Evolutionary conservation across 1,139 yeast genomes (phyloP), one percentile per base, ranked within the genome.

Genomic region (Nadsonia starkeyi-henricii): DNA sequence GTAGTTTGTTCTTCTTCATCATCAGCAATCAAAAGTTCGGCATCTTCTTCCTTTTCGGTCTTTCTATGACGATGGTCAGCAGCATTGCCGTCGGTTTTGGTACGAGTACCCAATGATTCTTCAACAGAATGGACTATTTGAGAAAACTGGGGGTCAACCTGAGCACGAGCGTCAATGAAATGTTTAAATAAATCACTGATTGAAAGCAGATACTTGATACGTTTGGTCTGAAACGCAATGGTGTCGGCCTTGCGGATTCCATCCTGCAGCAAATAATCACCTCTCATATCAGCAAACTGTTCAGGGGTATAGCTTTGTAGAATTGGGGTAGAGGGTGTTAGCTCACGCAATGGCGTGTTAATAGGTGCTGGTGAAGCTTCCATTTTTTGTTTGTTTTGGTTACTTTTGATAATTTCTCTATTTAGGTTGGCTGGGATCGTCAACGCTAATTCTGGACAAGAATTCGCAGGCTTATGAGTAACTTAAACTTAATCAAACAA

Each of bases 171-270:
- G 60, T 88, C 93, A 54, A 91, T 86, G 63, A 91, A 91, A 61
- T 89, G 93, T 47, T 95, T 78, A 62, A 91, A 91, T 49, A 89
- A 71, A 48, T 86, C 94, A 2, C 96, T 85, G 47, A 91, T 70
- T 0, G 93, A 89, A 46, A 91, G 67, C 45, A 91, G 71, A 63
- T 89, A 86, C 59, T 79, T 79, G 69, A 86, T 86, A 52, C 98
- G 70, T 57, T 75, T 80, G 28, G 86, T 41, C 12, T 43, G 43
- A n/a, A 41, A 33, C 4, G 39, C 39, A 33, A 33, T 15, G 12
- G 39, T 13, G 17, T 33, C 39, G 17, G 15, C 39, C 39, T 33
- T 33, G 4, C 39, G 4, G 17, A 33, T 15, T 3, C 39, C 39
- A 33, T 33, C 17, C 12, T 33, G 17, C 12, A 33, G 39, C 12